Evolutionary conservation across 441 rosid genomes (phyloP), one percentile per base, ranked within the genome.

Genomic region (Brassica hybrid): DNA sequence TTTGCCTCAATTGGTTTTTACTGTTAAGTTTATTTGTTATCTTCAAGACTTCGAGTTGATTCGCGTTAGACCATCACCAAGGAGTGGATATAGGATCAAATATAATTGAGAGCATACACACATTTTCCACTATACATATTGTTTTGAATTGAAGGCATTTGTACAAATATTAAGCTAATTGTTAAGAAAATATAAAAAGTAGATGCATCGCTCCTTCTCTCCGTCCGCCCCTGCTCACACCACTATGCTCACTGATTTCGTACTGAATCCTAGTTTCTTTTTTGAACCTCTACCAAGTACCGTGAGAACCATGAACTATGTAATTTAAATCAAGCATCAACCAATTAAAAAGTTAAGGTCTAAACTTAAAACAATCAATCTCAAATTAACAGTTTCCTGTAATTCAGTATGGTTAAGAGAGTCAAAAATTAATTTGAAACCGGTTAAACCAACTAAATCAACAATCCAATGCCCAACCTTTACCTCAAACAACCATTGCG

Each of bases 361-460:
- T 38, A 45, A 14, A 50, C 18, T 50, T 45, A 4, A 41, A 52
- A 63, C 54, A 48, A 16, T 1, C 21, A 2, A 62, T 52, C 25
- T 27, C 38, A 32, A 32, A 69, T 5, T 27, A 8, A 50, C 21
- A 63, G 18, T 16, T 32, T 8, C 4, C 5, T 63, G 45, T 61
- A 12, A 10, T n/a, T 21, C 12, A 8, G 23, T 23, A 25, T 32
- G 62, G 59, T 5, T 25, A 17, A 30, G 52, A 30, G 52, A 57
- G 34, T 69, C 21, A 2, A 2, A 36, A 36, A 14, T 14, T 59
- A 60, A 72, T 61, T 27, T 25, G 68, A 14, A 61, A 32, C 76
- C 63, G 36, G 63, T 63, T 45, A 4, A 12, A 27, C n/a, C 19
- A 45, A 34, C 7, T 0, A 64, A n/a, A 66, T 1, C 67, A 10